Evolutionary conservation across 768 basidiomycete genomes (phyloP), one percentile per base, ranked within the genome.

Genomic region (Coprinellus aureogranulatus): DNA sequence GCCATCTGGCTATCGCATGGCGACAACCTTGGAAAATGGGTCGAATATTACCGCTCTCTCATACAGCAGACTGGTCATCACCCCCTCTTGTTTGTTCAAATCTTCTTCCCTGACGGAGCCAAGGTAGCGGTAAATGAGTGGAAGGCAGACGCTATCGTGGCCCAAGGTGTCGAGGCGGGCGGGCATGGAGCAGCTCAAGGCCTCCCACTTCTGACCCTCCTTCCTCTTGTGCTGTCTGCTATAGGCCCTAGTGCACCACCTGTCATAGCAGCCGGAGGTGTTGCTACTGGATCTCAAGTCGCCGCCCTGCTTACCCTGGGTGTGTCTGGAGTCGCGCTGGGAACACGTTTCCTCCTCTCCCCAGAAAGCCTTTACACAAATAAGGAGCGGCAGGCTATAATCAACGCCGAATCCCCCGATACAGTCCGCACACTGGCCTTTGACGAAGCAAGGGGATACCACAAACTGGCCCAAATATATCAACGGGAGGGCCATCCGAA

Each of bases 111-210:
- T 8, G 72, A 82, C 57, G 81, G 88, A 56, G 88, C 87, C 6
- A 70, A 78, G 20, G 60, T 76, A 53, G 90, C 90, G 20, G 67
- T 76, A n/a, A 72, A 82, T 27, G 75, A 82, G n/a, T 90, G 85
- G 84, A 81, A 84, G 62, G 83, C 77, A 8, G 92, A 94, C 67
- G 81, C 86, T 37, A 70, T 94, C 55, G 84, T 94, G 18, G 87
- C 83, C 2, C 92, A 94, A 83, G 90, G 92, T 89, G 82, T 77
- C 55, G 92, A 94, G 71, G 82, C 89, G 39, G 92, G 92, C 8
- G 92, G 92, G 26, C 92, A 93, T 70, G 90, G 89, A 6, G 71
- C 77, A 47, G 61, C 71, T 22, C 65, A 76, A 40, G 82, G 87
- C 6, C 80, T 81, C 37, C 83, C 90, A 1, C 75, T 89, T 53